These are phyloP conservation scores for Fagopyrum tataricum DNA, from an alignment of 148 eudicot species.

Conservation along the genomic window DNA sequence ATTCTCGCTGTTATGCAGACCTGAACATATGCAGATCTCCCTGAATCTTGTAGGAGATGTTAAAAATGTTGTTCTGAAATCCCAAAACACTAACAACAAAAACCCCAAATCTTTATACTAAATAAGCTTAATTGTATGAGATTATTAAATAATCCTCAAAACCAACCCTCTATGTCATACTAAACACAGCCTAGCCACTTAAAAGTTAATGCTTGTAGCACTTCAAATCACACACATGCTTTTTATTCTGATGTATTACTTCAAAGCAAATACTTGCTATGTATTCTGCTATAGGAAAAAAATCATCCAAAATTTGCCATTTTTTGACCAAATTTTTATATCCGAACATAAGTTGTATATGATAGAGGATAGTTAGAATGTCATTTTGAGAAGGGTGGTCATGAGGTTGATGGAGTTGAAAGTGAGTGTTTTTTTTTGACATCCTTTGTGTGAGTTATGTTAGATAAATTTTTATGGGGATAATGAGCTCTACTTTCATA, in stretches of 20 bases:
- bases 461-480: slow-evolving; percentile 78
- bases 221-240: too few relatives aligned
- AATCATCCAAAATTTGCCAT: not conserved
- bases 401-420: slow-evolving; percentile 81
- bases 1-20: too few relatives aligned
- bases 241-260: not conserved
- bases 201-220: too few relatives aligned
- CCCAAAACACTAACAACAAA: too few relatives aligned
- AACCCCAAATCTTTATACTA: too few relatives aligned
- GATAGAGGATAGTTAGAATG: slow-evolving; percentile 59
- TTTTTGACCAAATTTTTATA: slow-evolving; percentile 59
- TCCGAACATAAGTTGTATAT: slow-evolving; percentile 90
- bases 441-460: slow-evolving; percentile 86
- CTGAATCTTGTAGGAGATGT: too few relatives aligned
- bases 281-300: not conserved
- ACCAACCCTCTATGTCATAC: too few relatives aligned
- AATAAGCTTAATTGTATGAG: too few relatives aligned
- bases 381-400: slow-evolving; percentile 67
- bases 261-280: not conserved
- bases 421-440: slow-evolving; percentile 94
- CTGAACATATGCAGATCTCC: too few relatives aligned
- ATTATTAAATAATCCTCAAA: too few relatives aligned
- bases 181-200: too few relatives aligned
- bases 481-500: slow-evolving; percentile 75
- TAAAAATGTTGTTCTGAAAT: too few relatives aligned